phyloP scores from a whole-genome alignment of 352 stramenopile genomes.

The Pythium plurisporium region DNA sequence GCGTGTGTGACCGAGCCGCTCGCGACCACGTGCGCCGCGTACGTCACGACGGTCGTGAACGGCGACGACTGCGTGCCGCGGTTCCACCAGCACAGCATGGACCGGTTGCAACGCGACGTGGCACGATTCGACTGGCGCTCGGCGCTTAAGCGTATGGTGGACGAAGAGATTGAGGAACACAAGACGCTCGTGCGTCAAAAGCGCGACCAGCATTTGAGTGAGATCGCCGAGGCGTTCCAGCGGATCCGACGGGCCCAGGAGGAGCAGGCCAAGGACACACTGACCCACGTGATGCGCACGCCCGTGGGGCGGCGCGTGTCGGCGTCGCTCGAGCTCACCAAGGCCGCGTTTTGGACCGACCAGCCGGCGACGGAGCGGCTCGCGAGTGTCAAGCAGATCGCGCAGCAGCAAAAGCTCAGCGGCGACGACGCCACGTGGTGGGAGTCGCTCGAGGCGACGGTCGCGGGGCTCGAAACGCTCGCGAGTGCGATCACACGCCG shows the following conservation, averaged over 20 bases:
- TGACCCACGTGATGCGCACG: slow-evolving; percentile 17
- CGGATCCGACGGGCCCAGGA: slow-evolving; percentile 40
- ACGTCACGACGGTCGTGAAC: slow-evolving; percentile 71
- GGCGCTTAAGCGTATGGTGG: slow-evolving; percentile 46
- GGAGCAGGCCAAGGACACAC: slow-evolving; percentile 39
- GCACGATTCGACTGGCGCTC: slow-evolving; percentile 61
- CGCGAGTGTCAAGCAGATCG: slow-evolving; percentile 48
- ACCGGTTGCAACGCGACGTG: slow-evolving; percentile 62
- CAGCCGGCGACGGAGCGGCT: slow-evolving; percentile 47
- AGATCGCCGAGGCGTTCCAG: slow-evolving; percentile 41
- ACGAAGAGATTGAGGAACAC: slow-evolving; percentile 57
- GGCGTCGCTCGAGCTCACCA: slow-evolving; percentile 48
- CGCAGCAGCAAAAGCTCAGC: slow-evolving; percentile 36
- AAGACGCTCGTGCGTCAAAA: slow-evolving; percentile 41
- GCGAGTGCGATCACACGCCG: slow-evolving; percentile 43
- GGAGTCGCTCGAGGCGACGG: slow-evolving; percentile 47
- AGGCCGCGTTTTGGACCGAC: slow-evolving; percentile 54
- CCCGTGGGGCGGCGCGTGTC: slow-evolving; percentile 25
- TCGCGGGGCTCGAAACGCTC: slow-evolving; percentile 46
- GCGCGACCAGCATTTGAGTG: slow-evolving; percentile 43
- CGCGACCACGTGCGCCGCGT: slow-evolving; percentile 42
- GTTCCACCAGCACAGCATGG: slow-evolving; percentile 70
- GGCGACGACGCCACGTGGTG: slow-evolving; percentile 25
- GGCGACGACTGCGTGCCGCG: slow-evolving; percentile 81
- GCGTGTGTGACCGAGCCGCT: slow-evolving; percentile 66